Percentiles rank a stretch among this genome's conserved stretches.
Evolutionary conservation across 257 asterid species (phyloP).

Genomic region (Solanum piurae): DNA sequence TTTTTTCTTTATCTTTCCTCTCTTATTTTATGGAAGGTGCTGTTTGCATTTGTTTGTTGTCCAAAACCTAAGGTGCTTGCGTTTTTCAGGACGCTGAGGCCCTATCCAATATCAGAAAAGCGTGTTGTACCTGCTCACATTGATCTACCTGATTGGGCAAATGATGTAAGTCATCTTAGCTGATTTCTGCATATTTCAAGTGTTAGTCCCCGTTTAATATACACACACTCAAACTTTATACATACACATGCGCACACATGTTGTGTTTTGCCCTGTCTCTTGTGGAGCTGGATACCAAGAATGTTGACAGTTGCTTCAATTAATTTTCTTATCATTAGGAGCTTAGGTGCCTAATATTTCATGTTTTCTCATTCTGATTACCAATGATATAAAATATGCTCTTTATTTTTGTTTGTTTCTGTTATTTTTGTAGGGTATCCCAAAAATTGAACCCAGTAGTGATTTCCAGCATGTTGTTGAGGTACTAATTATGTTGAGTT

Average conservation of each 20-base stretch:
- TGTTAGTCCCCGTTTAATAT: not conserved
- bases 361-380: not conserved
- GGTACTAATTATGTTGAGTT: slow-evolving; percentile 36
- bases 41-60: not conserved
- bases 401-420: not conserved
- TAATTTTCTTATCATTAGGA: not conserved
- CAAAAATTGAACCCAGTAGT: slow-evolving; percentile 85
- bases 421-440: slow-evolving; percentile 56
- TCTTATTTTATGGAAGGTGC: not conserved
- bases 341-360: not conserved
- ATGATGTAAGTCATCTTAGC: slow-evolving; percentile 50
- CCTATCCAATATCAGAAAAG: slow-evolving; percentile 67
- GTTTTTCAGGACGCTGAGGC: slow-evolving; percentile 49
- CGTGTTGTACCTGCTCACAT: slow-evolving; percentile 67
- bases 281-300: not conserved
- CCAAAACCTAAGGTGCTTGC: not conserved
- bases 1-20: not conserved
- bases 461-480: slow-evolving; percentile 86
- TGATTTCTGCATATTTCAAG: not conserved
- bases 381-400: not conserved
- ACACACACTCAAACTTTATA: not conserved
- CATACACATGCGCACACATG: not conserved
- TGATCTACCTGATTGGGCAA: slow-evolving; percentile 94
- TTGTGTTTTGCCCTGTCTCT: not conserved
- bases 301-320: not conserved